Conservation (phyloP, 805 yeast genomes). For the Saccharomycopsis microspora region DNA sequence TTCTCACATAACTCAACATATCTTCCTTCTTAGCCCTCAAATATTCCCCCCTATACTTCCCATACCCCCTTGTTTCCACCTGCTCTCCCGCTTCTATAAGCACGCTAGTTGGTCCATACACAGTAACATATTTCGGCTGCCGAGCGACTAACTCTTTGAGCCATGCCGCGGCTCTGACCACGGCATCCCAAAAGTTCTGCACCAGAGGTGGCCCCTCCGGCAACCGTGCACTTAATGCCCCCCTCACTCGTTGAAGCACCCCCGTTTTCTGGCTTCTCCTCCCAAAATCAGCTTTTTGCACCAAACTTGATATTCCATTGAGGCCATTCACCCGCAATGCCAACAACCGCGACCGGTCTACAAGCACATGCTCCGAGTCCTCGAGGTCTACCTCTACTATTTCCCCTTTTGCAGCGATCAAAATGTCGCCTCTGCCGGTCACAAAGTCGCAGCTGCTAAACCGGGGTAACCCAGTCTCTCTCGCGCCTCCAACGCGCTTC, state of each 20-base stretch:
- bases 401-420: slow-evolving; percentile 31
- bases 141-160: too few relatives aligned
- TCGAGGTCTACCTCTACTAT: slow-evolving; percentile 26
- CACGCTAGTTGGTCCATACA: too few relatives aligned
- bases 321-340: slow-evolving; percentile 34
- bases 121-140: too few relatives aligned
- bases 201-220: too few relatives aligned
- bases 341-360: slow-evolving; percentile 27
- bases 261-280: too few relatives aligned
- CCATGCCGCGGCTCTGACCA: too few relatives aligned
- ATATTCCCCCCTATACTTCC: not conserved
- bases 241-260: too few relatives aligned
- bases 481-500: not conserved
- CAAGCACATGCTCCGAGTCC: slow-evolving; percentile 27
- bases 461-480: slow-evolving; percentile 1
- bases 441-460: slow-evolving; percentile 25
- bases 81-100: too few relatives aligned
- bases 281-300: not conserved
- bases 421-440: slow-evolving; percentile 33
- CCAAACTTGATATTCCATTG: slow-evolving; percentile 21
- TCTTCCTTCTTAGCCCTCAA: slow-evolving; percentile 21
- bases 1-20: slow-evolving; percentile 29
- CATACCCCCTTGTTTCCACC: not conserved
- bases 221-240: too few relatives aligned
- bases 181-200: too few relatives aligned